phyloP scores from a whole-genome alignment of 192 early-diverging fungal species.

The Umbelopsis sp. region DNA sequence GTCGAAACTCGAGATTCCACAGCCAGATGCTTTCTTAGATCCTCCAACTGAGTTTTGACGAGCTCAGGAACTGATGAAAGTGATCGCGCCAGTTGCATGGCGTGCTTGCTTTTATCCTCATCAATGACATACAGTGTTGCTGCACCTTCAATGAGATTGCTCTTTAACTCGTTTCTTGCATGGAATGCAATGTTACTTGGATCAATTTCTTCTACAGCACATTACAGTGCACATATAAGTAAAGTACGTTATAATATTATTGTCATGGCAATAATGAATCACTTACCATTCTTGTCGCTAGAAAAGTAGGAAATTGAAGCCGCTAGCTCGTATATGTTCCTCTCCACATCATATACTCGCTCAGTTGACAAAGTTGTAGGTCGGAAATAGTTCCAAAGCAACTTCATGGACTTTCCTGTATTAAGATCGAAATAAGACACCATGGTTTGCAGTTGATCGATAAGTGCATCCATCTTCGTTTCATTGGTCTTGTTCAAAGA shows the following conservation, averaged over 20 bases:
- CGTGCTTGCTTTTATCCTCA: conserved; percentile 49
- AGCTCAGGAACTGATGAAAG: conserved; percentile 54
- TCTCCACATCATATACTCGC: conserved; percentile 44
- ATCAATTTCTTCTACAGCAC: not conserved
- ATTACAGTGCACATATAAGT: not conserved
- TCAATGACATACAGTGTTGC: conserved; percentile 72
- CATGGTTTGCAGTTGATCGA: conserved; percentile 4
- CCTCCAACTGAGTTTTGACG: conserved; percentile 23
- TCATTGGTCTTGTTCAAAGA: not conserved
- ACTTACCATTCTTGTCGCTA: not conserved
- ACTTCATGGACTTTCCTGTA: conserved; percentile 52
- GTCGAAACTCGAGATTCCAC: not conserved
- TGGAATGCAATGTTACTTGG: conserved; percentile 19
- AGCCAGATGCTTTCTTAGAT: conserved; percentile 2
- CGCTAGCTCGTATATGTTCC: conserved; percentile 36
- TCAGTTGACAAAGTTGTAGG: conserved; percentile 49
- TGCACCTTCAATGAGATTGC: conserved; percentile 65
- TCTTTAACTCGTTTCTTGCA: conserved; percentile 50
- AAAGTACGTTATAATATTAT: not conserved
- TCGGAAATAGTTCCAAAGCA: conserved; percentile 55
- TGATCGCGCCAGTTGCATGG: conserved; percentile 41
- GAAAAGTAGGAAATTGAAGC: conserved; percentile 17
- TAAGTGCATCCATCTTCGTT: not conserved
- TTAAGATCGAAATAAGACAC: conserved; percentile 35
- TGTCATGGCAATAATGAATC: not conserved